Base-by-base conservation (phyloP, 345 rosid species). In the Streptanthus diversifolius region DNA sequence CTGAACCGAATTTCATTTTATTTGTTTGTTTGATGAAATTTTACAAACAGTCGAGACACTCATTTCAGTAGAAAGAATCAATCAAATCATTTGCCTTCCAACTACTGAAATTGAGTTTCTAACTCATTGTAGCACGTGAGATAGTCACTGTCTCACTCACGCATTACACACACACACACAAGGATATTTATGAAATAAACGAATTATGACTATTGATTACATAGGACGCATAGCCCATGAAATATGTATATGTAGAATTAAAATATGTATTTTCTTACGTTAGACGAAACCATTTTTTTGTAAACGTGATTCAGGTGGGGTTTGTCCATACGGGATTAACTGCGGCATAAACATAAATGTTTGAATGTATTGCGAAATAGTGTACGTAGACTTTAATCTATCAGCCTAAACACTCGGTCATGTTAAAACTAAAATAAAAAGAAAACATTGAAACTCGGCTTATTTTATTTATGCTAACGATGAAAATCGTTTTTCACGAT, bases 101-200 rank as follows among this genome's bases (percentile, higher is more conserved):
- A 41, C 55, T 41, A 40, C 33, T 22, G 6, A 51, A 21, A 63
- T 3, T 54, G 68, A 63, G 53, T 40, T 14, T 64, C 0, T 8
- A 18, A 54, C 56, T 43, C 47, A 32, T n/a, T 63, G 19, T 55
- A 27, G 56, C 72, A 65, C 71, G 51, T 73, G 77, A 64, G 71
- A 55, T 55, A 54, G 22, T 55, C 65, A 39, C 32, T 43, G 2
- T 35, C 44, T 60, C 52, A 48, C 44, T 60, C 51, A 36, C 30
- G 51, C 21, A 53, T 40, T 21, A 72, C 36, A 52, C 55, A 63
- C 3, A 25, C 27, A 25, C 27, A 25, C 2, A 25, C 2, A 3
- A 25, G 27, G 27, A 3, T 25, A 4, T 49, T 8, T 25, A 19
- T 37, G 41, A 37, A 7, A 63, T 43, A 19, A 36, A 72, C 7